A percentile compares a stretch with the other conserved stretches of the same genome.
phyloP scores from a whole-genome alignment of 2,329 filamentous ascomycete species.

The Emmonsia crescens region DNA sequence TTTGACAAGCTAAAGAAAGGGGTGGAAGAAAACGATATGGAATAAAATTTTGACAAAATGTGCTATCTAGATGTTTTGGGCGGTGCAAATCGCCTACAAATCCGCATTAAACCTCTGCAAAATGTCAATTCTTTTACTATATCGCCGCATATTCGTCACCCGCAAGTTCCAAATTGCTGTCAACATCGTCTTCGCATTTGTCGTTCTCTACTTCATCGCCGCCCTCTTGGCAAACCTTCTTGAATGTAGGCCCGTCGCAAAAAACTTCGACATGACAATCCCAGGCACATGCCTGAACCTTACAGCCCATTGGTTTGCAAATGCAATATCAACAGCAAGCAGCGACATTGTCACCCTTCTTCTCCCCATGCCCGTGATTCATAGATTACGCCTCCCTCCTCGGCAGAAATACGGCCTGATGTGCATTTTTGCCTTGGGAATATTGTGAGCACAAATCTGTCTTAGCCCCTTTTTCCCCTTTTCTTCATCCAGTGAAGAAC shows the following conservation, averaged over 20 bases:
- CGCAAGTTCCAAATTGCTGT: slow-evolving; percentile 37
- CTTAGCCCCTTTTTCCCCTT: neutral
- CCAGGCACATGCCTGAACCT: slow-evolving; percentile 36
- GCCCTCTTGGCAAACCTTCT: slow-evolving; percentile 38
- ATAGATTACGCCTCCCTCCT: slow-evolving; percentile 19
- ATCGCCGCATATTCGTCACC: slow-evolving; percentile 43
- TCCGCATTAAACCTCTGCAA: slow-evolving; percentile 45
- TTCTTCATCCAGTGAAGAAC: neutral
- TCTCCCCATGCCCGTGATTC: slow-evolving; percentile 25
- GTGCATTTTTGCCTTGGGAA: slow-evolving; percentile 27
- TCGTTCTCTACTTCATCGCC: slow-evolving; percentile 38
- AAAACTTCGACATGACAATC: slow-evolving; percentile 37
- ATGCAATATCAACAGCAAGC: slow-evolving; percentile 30
- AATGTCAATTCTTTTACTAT: slow-evolving; percentile 43
- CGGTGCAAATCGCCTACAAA: slow-evolving; percentile 46
- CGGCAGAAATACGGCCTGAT: slow-evolving; percentile 43
- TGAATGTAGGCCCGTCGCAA: slow-evolving; percentile 41
- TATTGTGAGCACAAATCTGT: slow-evolving; percentile 22
- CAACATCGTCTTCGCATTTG: slow-evolving; percentile 32
- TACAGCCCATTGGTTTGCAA: slow-evolving; percentile 40
- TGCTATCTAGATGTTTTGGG: slow-evolving; percentile 36
- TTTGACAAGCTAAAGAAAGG: neutral
- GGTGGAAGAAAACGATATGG: neutral
- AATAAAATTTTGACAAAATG: neutral
- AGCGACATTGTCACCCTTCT: slow-evolving; percentile 26